phyloP scores from a whole-genome alignment of 352 stramenopile genomes.

The Pythium aquatile region DNA sequence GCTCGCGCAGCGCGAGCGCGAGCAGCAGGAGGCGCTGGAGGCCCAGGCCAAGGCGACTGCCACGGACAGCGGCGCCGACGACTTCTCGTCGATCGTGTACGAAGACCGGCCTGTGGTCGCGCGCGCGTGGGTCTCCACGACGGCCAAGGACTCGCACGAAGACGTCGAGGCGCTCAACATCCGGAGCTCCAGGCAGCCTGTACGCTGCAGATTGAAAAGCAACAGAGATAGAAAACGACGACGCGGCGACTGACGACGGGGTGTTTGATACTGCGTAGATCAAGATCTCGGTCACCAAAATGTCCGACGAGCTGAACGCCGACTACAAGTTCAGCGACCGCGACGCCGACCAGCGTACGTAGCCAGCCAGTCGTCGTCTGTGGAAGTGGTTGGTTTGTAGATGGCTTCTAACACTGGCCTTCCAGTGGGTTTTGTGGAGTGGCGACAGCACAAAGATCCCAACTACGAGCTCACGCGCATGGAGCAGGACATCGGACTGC shows the following conservation, averaged over 20 bases:
- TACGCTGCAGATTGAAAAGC: constrained; percentile 15
- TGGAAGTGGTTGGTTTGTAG: background rate
- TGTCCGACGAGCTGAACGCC: constrained; percentile 78
- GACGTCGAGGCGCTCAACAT: constrained; percentile 66
- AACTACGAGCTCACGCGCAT: constrained; percentile 78
- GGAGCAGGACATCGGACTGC: constrained; percentile 76
- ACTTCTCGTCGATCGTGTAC: constrained; percentile 62
- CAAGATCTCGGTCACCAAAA: constrained; percentile 75
- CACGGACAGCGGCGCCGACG: constrained; percentile 40
- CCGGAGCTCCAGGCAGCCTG: constrained; percentile 43
- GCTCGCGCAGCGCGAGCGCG: constrained; percentile 46
- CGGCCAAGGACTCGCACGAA: constrained; percentile 53
- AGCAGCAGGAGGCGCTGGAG: constrained; percentile 41
- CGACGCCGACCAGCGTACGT: constrained; percentile 69
- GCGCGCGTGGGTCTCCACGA: constrained; percentile 53
- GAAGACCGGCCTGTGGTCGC: constrained; percentile 71
- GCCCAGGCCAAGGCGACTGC: constrained; percentile 34
- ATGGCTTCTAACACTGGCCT: background rate
- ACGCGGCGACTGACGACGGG: background rate
- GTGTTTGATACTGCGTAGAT: constrained; percentile 36
- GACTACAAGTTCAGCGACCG: constrained; percentile 87
- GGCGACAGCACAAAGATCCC: constrained; percentile 78
- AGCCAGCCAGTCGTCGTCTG: no score
- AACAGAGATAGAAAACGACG: background rate
- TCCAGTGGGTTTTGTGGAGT: constrained; percentile 77